phyloP scores from a whole-genome alignment of 495 filamentous ascomycete genomes.

The Talaromyces adpressus region DNA sequence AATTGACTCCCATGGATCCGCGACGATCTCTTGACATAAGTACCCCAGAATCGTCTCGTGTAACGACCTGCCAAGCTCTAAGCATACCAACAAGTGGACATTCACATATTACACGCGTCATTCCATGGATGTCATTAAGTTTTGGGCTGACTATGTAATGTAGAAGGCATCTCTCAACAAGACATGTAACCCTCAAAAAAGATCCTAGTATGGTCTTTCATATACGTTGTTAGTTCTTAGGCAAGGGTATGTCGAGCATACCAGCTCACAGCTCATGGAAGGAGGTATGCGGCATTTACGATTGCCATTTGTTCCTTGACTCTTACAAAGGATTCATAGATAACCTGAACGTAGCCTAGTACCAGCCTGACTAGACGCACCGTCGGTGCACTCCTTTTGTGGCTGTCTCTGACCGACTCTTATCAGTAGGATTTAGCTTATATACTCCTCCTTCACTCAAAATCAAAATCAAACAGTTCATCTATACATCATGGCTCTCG shows the following conservation, averaged over 20 bases:
- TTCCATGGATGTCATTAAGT: not conserved
- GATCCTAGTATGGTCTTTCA: not conserved
- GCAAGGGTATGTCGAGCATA: not conserved
- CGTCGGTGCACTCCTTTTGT: not conserved
- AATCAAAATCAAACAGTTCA: not conserved
- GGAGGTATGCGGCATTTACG: not conserved
- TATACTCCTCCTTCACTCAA: not conserved
- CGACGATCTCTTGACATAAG: not conserved
- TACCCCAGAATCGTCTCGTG: not conserved
- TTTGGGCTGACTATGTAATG: not conserved
- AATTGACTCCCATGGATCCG: not conserved
- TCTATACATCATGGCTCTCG: not conserved
- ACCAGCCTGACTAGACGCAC: not conserved
- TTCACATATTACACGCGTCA: not conserved
- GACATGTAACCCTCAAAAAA: not conserved
- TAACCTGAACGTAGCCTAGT: not conserved
- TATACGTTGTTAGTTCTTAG: not conserved
- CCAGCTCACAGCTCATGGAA: not conserved
- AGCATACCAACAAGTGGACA: not conserved
- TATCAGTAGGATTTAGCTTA: not conserved
- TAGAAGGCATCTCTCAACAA: not conserved
- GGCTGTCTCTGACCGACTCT: not conserved
- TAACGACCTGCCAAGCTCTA: not conserved
- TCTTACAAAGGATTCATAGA: not conserved
- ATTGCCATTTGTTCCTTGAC: not conserved